Base-by-base conservation (phyloP, 192 early-diverging fungal genomes). In the Coemansia sp. region DNA sequence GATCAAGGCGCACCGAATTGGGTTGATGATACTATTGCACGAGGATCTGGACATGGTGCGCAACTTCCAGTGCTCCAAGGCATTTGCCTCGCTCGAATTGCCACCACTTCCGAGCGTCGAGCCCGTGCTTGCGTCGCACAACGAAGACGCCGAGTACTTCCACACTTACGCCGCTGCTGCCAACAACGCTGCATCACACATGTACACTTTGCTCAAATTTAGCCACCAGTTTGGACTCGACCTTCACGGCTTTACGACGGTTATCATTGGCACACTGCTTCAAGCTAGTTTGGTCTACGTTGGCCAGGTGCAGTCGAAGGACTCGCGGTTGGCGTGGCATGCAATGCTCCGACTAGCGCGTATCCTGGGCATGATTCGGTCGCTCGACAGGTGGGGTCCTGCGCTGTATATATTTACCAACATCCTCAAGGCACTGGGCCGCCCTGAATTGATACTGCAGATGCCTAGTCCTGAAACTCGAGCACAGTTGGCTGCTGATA, bases 371-470 rank as follows among this genome's bases (percentile, higher is more conserved):
- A 77, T 83, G 75, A 72, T 83, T 42, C 75, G 80, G 14, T 83
- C 80, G 55, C 73, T 83, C 29, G 80, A 83, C 17, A 65, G 80
- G 25, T 83, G 80, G 80, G 80, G 75, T 9, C 80, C 80, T 6
- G 80, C 80, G 42, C 62, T 83, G 64, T 83, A 83, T 37, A 83
- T 77, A 29, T 83, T 83, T 48, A 83, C 80, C 50, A 83, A 83
- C 55, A 83, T 83, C n/a, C 69, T 83, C 45, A 83, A 83, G 69
- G 80, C 80, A 27, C 75, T 83, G 23, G 80, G 80, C 7, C 80
- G 75, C 17, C 80, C 80, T 0, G 80, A 77, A 38, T 69, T 83
- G 12, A 62, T 75, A 9, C 64, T 83, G 12, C 75, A 72, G 6
- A 19, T 66, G 14, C 80, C 80, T 42, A 83, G 75, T 32, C 80